A percentile compares a stretch with the other conserved stretches of the same genome.
These are phyloP conservation scores for Sonneratia caseolaris DNA, from an alignment of 345 rosid genomes.

Conservation along the genomic window DNA sequence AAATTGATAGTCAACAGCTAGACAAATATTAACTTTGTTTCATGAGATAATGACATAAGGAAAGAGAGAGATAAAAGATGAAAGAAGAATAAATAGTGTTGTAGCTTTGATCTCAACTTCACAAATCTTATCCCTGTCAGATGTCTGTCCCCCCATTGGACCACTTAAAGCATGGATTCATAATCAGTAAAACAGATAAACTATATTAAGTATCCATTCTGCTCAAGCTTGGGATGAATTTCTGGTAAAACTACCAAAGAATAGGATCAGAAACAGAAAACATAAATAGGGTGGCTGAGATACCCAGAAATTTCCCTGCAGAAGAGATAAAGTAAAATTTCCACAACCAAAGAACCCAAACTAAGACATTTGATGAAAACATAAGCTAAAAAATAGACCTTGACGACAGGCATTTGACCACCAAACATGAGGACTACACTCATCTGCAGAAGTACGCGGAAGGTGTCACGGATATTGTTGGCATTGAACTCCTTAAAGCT, in stretches of 20 bases:
- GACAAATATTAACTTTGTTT: background rate
- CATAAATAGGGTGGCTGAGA: background rate
- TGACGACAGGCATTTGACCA: slow-evolving; percentile 33
- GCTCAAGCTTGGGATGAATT: background rate
- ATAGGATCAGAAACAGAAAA: background rate
- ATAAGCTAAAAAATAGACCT: slow-evolving; percentile 14
- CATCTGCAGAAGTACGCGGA: slow-evolving; percentile 32
- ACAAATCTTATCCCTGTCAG: background rate
- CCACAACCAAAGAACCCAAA: background rate
- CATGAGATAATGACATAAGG: background rate
- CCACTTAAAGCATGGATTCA: background rate
- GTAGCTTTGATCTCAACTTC: background rate
- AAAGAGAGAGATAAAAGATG: background rate
- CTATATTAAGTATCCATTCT: background rate
- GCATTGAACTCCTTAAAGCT: slow-evolving; percentile 36
- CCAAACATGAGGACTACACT: slow-evolving; percentile 36
- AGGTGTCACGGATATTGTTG: slow-evolving; percentile 30
- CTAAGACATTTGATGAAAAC: background rate
- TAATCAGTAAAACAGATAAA: background rate
- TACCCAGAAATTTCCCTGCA: background rate
- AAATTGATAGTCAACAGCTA: background rate
- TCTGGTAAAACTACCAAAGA: background rate
- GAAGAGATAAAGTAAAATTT: background rate
- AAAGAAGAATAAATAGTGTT: background rate
- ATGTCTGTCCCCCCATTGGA: background rate